These are phyloP conservation scores for Termitomyces sp. DNA, from an alignment of 768 basidiomycete genomes.

Conservation along the genomic window DNA sequence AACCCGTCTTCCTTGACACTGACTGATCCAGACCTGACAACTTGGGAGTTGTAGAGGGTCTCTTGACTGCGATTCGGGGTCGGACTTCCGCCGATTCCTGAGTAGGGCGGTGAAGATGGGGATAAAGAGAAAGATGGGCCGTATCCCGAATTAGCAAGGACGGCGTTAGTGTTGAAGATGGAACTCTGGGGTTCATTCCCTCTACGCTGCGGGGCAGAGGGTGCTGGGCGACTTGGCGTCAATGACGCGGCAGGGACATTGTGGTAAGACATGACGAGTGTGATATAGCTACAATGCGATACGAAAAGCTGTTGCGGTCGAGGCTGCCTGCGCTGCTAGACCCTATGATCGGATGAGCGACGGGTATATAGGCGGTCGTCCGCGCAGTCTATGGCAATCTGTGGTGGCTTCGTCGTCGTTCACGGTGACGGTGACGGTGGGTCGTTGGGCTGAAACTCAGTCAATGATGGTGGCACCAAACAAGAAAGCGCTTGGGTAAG, in stretches of 20 bases:
- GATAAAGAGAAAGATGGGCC: slow-evolving; percentile 52
- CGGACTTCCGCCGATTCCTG: slow-evolving; percentile 80
- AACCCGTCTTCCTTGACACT: slow-evolving; percentile 91
- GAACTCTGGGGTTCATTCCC: slow-evolving; percentile 29
- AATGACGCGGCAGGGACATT: slow-evolving; percentile 48
- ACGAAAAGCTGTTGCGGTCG: slow-evolving; percentile 1
- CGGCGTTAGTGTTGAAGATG: slow-evolving; percentile 31
- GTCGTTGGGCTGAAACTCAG: slow-evolving; percentile 9
- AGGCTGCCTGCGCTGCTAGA: slow-evolving; percentile 5
- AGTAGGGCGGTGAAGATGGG: slow-evolving; percentile 54
- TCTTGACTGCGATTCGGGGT: slow-evolving; percentile 54
- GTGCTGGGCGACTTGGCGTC: slow-evolving; percentile 76
- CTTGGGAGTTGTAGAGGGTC: slow-evolving; percentile 32
- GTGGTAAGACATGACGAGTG: slow-evolving; percentile 29
- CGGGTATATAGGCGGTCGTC: slow-evolving; percentile 6
- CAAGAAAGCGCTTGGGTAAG: slow-evolving; percentile 8
- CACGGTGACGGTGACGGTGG: slow-evolving; percentile 7
- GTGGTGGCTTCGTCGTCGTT: slow-evolving; percentile 8
- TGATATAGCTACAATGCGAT: slow-evolving; percentile 1
- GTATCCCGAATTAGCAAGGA: slow-evolving; percentile 53
- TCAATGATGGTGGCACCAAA: slow-evolving; percentile 10
- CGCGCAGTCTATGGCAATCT: slow-evolving; percentile 3
- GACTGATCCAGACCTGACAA: slow-evolving; percentile 69
- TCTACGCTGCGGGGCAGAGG: slow-evolving; percentile 57
- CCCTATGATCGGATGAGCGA: background rate